A percentile compares a stretch with the other conserved stretches of the same genome.
Evolutionary conservation across 768 basidiomycete genomes (phyloP).

Genomic region (Hemileccinum rubropunctum): DNA sequence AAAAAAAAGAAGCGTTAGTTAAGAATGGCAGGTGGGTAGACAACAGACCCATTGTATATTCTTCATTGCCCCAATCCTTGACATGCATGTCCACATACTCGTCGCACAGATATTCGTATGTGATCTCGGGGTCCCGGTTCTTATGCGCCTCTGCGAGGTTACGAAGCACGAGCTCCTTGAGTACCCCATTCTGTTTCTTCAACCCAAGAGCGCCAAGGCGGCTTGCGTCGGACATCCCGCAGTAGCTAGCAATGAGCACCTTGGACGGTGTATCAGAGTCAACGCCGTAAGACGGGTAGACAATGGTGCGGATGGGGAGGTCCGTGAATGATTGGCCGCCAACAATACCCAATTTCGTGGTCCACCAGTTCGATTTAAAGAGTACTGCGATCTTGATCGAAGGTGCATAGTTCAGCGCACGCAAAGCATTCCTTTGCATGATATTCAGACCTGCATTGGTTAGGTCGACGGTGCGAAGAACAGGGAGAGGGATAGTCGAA

Average conservation of each 20-base stretch:
- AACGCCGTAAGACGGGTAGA: slow-evolving; percentile 44
- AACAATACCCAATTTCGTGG: slow-evolving; percentile 39
- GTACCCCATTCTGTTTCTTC: background rate
- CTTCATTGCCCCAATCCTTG: slow-evolving; percentile 36
- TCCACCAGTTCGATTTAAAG: slow-evolving; percentile 39
- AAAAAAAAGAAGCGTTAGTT: background rate
- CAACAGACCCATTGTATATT: slow-evolving; percentile 34
- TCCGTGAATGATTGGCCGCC: slow-evolving; percentile 46
- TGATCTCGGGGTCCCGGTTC: slow-evolving; percentile 3
- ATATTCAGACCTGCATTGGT: slow-evolving; percentile 24
- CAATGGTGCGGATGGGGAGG: slow-evolving; percentile 37
- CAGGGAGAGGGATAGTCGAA: slow-evolving; percentile 38
- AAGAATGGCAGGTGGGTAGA: background rate
- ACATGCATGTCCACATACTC: slow-evolving; percentile 23
- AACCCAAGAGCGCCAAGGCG: slow-evolving; percentile 36
- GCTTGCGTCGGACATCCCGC: slow-evolving; percentile 39
- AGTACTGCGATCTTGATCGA: slow-evolving; percentile 43
- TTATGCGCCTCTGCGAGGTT: slow-evolving; percentile 23
- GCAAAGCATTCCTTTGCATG: slow-evolving; percentile 37
- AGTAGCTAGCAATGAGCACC: slow-evolving; percentile 42
- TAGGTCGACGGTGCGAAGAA: slow-evolving; percentile 36
- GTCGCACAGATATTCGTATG: slow-evolving; percentile 18
- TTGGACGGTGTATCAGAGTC: slow-evolving; percentile 18
- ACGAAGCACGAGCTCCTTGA: slow-evolving; percentile 27
- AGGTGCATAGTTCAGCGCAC: slow-evolving; percentile 35